These are phyloP conservation scores for Aspergillus phoenicis DNA, from an alignment of 2,329 filamentous ascomycete genomes.

Conservation along the genomic window DNA sequence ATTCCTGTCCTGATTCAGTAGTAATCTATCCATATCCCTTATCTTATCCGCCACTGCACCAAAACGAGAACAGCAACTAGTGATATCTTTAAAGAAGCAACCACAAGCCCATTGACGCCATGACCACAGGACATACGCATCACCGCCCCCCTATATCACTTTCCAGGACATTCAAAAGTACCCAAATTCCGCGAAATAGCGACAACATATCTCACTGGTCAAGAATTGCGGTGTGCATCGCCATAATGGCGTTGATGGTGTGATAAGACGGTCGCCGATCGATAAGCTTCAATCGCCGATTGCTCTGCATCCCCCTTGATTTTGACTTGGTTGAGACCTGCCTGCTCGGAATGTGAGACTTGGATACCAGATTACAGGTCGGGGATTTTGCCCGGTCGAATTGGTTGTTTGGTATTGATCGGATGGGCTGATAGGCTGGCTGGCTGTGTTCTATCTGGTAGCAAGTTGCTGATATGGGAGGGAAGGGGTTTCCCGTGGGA, in stretches of 20 bases:
- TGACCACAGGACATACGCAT: no score
- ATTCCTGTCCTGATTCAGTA: no score
- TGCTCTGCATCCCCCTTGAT: background rate
- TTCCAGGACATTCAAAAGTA: no score
- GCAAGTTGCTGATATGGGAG: background rate
- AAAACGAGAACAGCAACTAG: no score
- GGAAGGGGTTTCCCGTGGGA: background rate
- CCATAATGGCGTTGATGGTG: conserved; percentile 8
- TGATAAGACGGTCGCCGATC: conserved; percentile 5
- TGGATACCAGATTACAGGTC: background rate
- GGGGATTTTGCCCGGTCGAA: background rate
- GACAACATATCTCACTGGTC: background rate
- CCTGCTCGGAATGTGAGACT: background rate
- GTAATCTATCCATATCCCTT: no score
- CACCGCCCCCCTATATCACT: no score
- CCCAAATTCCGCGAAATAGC: no score
- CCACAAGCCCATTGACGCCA: no score
- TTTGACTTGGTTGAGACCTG: background rate
- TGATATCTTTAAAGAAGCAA: no score
- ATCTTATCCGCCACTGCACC: no score
- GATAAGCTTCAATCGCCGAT: conserved; percentile 3
- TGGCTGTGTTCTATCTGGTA: background rate
- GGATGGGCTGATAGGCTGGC: background rate
- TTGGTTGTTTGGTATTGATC: background rate
- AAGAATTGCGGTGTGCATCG: conserved; percentile 8